Evolutionary conservation across 1,284 basidiomycete species (phyloP), one percentile per base, ranked within the genome.

Genomic region (Leccinum griseonigrum): DNA sequence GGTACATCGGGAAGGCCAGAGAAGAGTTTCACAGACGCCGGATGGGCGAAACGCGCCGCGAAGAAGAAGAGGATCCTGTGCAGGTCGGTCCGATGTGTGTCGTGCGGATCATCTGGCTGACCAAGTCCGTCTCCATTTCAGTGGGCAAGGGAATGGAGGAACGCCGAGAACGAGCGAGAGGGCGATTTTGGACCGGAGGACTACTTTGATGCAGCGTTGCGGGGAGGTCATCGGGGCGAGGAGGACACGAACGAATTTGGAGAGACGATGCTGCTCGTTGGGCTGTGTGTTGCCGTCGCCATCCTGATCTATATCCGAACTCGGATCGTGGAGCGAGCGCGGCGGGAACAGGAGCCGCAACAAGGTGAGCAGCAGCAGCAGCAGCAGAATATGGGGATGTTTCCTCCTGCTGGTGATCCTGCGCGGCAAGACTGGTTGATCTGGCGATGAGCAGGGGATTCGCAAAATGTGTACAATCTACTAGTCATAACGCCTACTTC

Each of bases 1-100:
- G 91, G 91, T 92, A 92, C 68, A 74, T 91, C 54, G 91, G 91
- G 7, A 91, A 88, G 68, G 90, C 91, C 3, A 83, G 82, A 61
- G 90, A 92, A 65, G 87, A 92, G 60, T 90, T 87, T 69, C 83
- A 82, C 67, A 79, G 79, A 63, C 82, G 85, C 26, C 77, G 78
- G 63, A 78, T 73, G 59, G 77, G 78, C 18, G 77, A 84, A 64
- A 69, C 75, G 48, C 69, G 67, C 9, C 74, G 68, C 43, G 76
- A 75, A 52, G 85, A 81, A 31, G 85, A 90, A 28, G 88, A 91
- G 56, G 90, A 91, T 71, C 88, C 83, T 2, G 82, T 91, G 48
- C 83, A 90, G 80, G 88, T 86, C 59, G 18, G 61, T 62, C 29
- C 56, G 16, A 32, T 32, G 29, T 16, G 0, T 34, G 53, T 57